Evolutionary conservation across 1,284 basidiomycete genomes (phyloP).

Genomic region (Abortiporus biennis): DNA sequence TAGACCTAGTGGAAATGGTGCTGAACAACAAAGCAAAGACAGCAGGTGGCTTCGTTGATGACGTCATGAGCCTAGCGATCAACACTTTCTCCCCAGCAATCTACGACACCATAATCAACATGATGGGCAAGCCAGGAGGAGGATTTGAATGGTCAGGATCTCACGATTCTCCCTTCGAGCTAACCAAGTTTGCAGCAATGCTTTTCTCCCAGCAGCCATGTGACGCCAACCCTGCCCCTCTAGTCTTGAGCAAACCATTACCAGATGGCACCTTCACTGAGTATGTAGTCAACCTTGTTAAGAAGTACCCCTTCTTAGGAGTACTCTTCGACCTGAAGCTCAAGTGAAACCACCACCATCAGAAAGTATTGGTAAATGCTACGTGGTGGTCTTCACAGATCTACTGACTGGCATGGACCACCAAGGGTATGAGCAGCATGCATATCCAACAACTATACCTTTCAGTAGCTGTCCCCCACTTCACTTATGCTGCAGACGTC

Average conservation of each 20-base stretch:
- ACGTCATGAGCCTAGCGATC: constrained; percentile 14
- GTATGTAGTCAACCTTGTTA: constrained; percentile 7
- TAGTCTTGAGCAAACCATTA: constrained; percentile 4
- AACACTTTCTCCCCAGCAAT: constrained; percentile 13
- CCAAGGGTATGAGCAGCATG: constrained; percentile 15
- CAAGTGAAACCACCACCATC: constrained; percentile 25
- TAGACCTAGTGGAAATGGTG: constrained; percentile 17
- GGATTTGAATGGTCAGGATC: constrained; percentile 17
- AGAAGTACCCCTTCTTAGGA: constrained; percentile 27
- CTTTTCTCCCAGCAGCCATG: constrained; percentile 6
- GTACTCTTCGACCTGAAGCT: constrained; percentile 30
- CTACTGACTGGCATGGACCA: constrained; percentile 17
- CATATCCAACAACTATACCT: constrained; percentile 21
- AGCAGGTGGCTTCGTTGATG: constrained; percentile 25
- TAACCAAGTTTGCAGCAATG: constrained; percentile 20
- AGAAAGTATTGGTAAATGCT: constrained; percentile 25
- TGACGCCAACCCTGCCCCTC: neutral
- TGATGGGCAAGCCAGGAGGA: constrained; percentile 17
- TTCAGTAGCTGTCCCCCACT: constrained; percentile 25
- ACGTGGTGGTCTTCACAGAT: constrained; percentile 16
- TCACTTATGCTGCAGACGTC: constrained; percentile 30
- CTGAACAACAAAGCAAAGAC: neutral
- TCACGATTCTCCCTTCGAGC: constrained; percentile 20
- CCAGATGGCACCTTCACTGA: neutral
- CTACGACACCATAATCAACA: constrained; percentile 11